A percentile compares a stretch with the other conserved stretches of the same genome.
phyloP scores from a whole-genome alignment of 2,329 filamentous ascomycete species.

The Cordyceps cicadae region DNA sequence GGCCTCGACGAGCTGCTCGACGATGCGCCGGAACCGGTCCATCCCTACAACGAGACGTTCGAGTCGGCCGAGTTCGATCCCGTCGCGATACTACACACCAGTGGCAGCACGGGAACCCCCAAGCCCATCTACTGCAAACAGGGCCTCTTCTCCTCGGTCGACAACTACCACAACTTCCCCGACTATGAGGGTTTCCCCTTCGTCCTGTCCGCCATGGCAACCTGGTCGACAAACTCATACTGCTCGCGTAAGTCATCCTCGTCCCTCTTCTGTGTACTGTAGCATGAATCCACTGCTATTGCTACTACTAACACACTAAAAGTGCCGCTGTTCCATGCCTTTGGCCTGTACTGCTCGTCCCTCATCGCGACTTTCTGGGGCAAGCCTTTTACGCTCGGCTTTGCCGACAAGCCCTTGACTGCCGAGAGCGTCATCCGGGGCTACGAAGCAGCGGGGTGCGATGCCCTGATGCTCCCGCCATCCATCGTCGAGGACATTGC shows the following conservation, averaged over 20 bases:
- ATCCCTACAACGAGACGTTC: conserved; percentile 33
- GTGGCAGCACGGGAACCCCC: conserved; percentile 38
- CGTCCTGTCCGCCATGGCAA: conserved; percentile 2
- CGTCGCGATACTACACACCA: conserved; percentile 35
- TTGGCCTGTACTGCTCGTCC: conserved; percentile 1
- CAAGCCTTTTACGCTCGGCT: background rate
- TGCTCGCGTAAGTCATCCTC: background rate
- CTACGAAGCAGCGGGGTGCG: background rate
- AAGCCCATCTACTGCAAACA: conserved; percentile 35
- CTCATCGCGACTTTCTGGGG: background rate
- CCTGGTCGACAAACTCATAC: background rate
- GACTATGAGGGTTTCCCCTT: conserved; percentile 18
- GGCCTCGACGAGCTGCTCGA: conserved; percentile 29
- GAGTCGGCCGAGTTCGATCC: conserved; percentile 35
- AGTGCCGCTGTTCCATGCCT: conserved; percentile 4
- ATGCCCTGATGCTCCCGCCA: conserved; percentile 1
- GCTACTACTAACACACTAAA: background rate
- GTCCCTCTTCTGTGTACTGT: background rate
- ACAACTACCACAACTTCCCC: conserved; percentile 22
- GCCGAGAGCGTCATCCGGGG: background rate
- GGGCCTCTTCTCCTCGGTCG: conserved; percentile 29
- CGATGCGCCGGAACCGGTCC: conserved; percentile 22
- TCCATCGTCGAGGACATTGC: conserved; percentile 12
- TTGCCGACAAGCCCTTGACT: conserved; percentile 1
- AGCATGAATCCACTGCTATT: too few species aligned